phyloP scores from a whole-genome alignment of 2,329 filamentous ascomycete genomes.

The Dothiorella sarmentorum region DNA sequence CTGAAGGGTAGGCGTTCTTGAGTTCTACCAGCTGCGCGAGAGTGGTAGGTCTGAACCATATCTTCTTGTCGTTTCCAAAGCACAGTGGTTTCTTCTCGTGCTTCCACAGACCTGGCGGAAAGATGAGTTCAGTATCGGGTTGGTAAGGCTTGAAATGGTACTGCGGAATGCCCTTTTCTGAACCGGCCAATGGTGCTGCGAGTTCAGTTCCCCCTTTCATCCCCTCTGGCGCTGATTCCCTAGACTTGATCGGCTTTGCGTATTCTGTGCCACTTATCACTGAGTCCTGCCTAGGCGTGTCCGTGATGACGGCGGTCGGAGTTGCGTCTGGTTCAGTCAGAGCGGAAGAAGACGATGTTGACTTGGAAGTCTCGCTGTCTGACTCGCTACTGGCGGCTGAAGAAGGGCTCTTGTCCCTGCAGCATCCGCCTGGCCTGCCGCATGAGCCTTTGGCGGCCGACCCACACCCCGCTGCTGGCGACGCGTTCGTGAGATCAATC shows the following conservation, averaged over 20 bases:
- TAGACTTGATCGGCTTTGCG: slow-evolving; percentile 35
- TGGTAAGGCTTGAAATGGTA: slow-evolving; percentile 84
- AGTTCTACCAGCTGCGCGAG: slow-evolving; percentile 82
- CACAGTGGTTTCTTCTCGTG: slow-evolving; percentile 74
- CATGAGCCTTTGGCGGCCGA: slow-evolving; percentile 31
- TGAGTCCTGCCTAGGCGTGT: slow-evolving; percentile 25
- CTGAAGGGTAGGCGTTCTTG: slow-evolving; percentile 78
- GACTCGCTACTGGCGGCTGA: slow-evolving; percentile 27
- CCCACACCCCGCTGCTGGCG: slow-evolving; percentile 26
- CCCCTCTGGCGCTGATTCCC: slow-evolving; percentile 37
- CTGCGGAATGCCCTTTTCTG: slow-evolving; percentile 50
- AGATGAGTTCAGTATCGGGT: slow-evolving; percentile 88
- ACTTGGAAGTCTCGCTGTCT: slow-evolving; percentile 28
- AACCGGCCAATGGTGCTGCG: slow-evolving; percentile 48
- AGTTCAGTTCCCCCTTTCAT: slow-evolving; percentile 49
- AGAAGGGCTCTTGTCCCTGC: slow-evolving; percentile 28
- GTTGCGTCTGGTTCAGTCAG: slow-evolving; percentile 19
- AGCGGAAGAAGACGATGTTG: slow-evolving; percentile 24
- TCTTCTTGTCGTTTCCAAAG: slow-evolving; percentile 90
- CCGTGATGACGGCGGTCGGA: slow-evolving; percentile 25
- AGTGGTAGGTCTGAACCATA: slow-evolving; percentile 86
- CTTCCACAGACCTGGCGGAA: slow-evolving; percentile 77
- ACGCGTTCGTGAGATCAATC: slow-evolving; percentile 28
- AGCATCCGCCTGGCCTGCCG: slow-evolving; percentile 37
- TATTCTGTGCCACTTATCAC: slow-evolving; percentile 32